These are phyloP conservation scores for Hyparrhenia diplandra DNA, from an alignment of 176 grass and related monocot species.

Conservation along the genomic window DNA sequence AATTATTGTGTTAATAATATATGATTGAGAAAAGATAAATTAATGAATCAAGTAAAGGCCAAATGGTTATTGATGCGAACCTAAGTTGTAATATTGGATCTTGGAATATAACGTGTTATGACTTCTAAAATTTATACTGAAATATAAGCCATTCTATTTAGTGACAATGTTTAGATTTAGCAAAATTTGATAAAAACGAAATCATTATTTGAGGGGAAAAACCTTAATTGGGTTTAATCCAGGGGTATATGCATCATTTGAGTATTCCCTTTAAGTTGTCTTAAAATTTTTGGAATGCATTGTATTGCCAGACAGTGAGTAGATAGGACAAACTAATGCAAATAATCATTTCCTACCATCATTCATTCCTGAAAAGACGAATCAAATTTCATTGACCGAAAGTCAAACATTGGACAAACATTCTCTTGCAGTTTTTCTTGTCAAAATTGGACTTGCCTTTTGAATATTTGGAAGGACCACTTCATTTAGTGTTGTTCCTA, in stretches of 20 bases:
- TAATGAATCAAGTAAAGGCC: background rate
- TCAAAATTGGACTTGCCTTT: slow-evolving; percentile 45
- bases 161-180: background rate
- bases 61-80: slow-evolving; percentile 8
- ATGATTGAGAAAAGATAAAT: background rate
- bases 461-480: slow-evolving; percentile 65
- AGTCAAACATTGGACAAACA: background rate
- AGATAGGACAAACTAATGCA: background rate
- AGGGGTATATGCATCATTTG: background rate
- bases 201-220: background rate
- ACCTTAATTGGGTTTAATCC: background rate
- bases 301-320: background rate
- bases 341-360: background rate
- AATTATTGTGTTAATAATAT: background rate
- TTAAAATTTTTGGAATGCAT: background rate
- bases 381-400: background rate
- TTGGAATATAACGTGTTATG: background rate
- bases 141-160: background rate
- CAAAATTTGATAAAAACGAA: background rate
- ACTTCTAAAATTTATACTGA: background rate
- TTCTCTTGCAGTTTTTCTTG: background rate
- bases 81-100: background rate
- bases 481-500: slow-evolving; percentile 63
- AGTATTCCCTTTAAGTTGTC: background rate
- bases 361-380: background rate